Evolutionary conservation across 768 basidiomycete genomes (phyloP), one percentile per base, ranked within the genome.

Genomic region (Termitomyces sp.): DNA sequence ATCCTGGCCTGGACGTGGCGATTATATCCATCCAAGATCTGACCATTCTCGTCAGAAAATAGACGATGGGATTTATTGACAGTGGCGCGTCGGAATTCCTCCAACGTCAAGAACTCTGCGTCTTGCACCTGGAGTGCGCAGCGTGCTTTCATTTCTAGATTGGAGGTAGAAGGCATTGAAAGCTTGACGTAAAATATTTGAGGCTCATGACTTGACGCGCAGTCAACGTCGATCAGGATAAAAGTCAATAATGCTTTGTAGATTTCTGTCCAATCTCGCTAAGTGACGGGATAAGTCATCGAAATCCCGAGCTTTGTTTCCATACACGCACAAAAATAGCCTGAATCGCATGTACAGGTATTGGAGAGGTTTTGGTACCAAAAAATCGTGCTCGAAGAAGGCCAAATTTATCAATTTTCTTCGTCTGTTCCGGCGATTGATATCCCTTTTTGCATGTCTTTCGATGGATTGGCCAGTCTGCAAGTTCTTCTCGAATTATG

Each of bases 81-180:
- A 32, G 57, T 58, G 18, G 57, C 57, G 20, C 57, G 57, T 18
- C 57, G 52, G 22, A 58, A 58, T 45, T 58, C 57, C 14, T 58
- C 57, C 38, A 58, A 18, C 8, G 47, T 18, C 10, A 58, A 24
- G 16, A 58, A 18, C 18, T 58, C 57, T 18, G 57, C 52, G 13
- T 54, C 52, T 18, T 58, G 52, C 10, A 58, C 52, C 1, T 38
- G 47, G 2, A 58, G 47, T 3, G 57, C 57, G 18, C 30, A 20
- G 6, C 46, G 57, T 3, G 57, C 52, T 48, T 54, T 58, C 35
- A 54, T 35, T 28, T 58, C 52, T 2, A 52, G 16, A 16, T 54
- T 54, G 22, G 28, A 22, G n/a, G 44, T 43, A 11, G 33, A 49
- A 26, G 57, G 44, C 57, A 58, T 58, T 11, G 45, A 54, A 14